Evolutionary conservation across 179 eudicot genomes (phyloP), one percentile per base, ranked within the genome.

Genomic region (Actinidia polygama): DNA sequence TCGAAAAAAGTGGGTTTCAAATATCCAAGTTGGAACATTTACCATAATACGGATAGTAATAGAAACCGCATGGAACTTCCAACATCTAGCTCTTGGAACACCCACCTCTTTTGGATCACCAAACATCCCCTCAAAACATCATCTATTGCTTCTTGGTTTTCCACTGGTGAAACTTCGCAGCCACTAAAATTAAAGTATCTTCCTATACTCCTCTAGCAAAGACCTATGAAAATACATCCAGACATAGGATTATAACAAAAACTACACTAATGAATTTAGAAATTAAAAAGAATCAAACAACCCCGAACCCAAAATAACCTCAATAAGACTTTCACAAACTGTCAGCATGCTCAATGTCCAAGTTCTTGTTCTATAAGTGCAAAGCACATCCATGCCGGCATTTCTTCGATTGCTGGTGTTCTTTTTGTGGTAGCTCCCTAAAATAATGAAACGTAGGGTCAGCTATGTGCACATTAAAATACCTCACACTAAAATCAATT

Each of bases 391-490:
- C 95, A 91, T 91, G 51, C 93, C 93, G 44, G 95, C 93, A 92
- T 91, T 83, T 92, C 93, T 80, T 92, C 93, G 24, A 92, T 92
- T 58, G 93, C 93, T 30, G 95, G 91, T 93, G 91, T 92, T 75
- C 95, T 89, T 87, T 92, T 92, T 71, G 95, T 92, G 75, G 91
- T 92, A 30, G 95, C 95, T 68, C 95, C 95, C 91, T 92, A 86
- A 26, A 74, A 21, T n/a, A 18, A 51, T 36, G 16, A 68, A 68
- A 19, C 14, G 7, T 68, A 68, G 36, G 49, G 4, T 15, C n/a
- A 68, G 3, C 73, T n/a, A 14, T 15, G 18, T 12, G 10, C 73
- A 6, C 7, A 40, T n/a, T 30, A 15, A n/a, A 47, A 30, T 10
- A 47, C 10, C 73, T 36, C 21, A 68, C 14, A 12, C 18, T 30